A percentile compares a stretch with the other conserved stretches of the same genome.
These are phyloP conservation scores for Smallanthus sonchifolius DNA, from an alignment of 129 eudicot species.

Conservation along the genomic window DNA sequence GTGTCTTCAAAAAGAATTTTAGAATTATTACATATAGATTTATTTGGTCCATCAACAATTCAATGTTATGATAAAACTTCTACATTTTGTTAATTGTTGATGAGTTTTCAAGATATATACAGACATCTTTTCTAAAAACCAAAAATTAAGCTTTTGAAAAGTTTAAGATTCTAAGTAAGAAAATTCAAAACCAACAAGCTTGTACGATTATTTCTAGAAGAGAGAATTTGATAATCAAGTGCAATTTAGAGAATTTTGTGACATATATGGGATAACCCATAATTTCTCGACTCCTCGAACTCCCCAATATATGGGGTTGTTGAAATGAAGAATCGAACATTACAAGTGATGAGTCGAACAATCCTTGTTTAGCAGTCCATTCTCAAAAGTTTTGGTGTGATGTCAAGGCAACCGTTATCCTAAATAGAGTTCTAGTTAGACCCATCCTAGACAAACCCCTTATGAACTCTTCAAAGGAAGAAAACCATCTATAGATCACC, in stretches of 20 bases:
- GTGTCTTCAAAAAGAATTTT: not conserved
- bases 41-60: not conserved
- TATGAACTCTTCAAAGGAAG: not conserved
- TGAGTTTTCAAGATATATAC: not conserved
- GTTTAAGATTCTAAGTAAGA: not conserved
- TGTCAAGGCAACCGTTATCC: not conserved
- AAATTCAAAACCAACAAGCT: not conserved
- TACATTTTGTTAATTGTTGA: too few species aligned
- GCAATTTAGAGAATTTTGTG: not conserved
- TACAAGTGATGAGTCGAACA: not conserved
- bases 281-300: not conserved
- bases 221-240: not conserved
- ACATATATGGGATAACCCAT: not conserved
- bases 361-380: not conserved
- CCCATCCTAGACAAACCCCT: not conserved
- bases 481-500: too few species aligned
- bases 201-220: not conserved
- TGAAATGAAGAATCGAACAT: not conserved
- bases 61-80: too few species aligned
- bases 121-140: not conserved
- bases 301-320: not conserved
- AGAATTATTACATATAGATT: not conserved
- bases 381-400: not conserved
- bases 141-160: not conserved
- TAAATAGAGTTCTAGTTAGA: not conserved